phyloP scores from a whole-genome alignment of 805 yeast species.

The Kregervanrija fluxuum region DNA sequence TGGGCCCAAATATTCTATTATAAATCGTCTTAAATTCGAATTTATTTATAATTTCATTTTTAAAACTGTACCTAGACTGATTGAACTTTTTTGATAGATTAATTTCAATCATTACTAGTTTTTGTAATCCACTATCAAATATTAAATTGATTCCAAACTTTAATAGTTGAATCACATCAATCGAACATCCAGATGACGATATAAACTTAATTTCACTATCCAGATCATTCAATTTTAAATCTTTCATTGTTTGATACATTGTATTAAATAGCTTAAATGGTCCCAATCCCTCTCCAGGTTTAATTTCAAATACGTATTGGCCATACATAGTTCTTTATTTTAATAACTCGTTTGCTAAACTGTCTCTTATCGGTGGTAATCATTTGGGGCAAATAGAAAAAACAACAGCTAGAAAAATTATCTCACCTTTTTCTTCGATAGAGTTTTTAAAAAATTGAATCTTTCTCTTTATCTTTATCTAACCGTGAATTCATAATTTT shows the following conservation, averaged over 20 bases:
- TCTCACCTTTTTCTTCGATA: too few species aligned
- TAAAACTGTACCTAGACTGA: conserved; percentile 11
- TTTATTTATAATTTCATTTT: conserved; percentile 15
- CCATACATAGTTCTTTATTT: conserved; percentile 2
- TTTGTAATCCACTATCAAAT: conserved; percentile 22
- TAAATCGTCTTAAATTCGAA: conserved; percentile 38
- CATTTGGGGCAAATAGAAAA: too few species aligned
- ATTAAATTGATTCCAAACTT: conserved; percentile 17
- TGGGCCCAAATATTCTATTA: conserved; percentile 54
- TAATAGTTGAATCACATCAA: conserved; percentile 17
- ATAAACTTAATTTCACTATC: conserved; percentile 17
- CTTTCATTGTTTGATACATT: conserved; percentile 15
- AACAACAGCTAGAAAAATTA: too few species aligned
- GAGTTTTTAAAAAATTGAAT: too few species aligned
- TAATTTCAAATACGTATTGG: conserved; percentile 13
- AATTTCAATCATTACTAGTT: conserved; percentile 22
- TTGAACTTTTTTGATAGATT: conserved; percentile 10
- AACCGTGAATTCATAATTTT: too few species aligned
- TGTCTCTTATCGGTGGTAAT: too few species aligned
- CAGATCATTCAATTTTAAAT: conserved; percentile 10
- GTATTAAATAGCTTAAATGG: conserved; percentile 19
- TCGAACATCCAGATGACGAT: conserved; percentile 12
- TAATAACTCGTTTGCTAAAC: too few species aligned
- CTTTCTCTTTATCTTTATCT: too few species aligned
- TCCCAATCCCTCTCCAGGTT: conserved; percentile 22